Evolutionary conservation across 23 red algal species (phyloP).

Genomic region (Chondrus crispus): DNA sequence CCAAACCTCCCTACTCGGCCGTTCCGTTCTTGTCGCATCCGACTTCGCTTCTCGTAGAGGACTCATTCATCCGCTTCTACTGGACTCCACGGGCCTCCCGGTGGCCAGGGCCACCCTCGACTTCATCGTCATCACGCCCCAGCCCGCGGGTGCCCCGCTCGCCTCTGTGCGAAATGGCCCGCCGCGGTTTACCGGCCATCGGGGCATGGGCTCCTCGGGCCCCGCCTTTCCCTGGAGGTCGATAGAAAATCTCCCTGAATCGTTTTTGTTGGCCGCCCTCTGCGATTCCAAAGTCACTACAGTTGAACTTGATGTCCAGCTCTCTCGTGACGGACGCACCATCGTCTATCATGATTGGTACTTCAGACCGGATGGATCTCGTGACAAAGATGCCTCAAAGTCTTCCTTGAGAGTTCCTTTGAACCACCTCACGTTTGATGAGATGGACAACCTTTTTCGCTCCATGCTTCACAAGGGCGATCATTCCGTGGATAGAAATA

Average conservation of each 20-base stretch:
- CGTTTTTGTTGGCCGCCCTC: conserved; percentile 76
- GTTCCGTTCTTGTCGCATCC: not conserved
- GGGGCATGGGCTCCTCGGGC: conserved; percentile 72
- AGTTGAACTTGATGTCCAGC: conserved; percentile 93
- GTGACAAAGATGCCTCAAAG: conserved; percentile 31
- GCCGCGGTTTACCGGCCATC: conserved; percentile 77
- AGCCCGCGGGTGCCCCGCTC: not conserved
- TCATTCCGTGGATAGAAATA: too few species aligned
- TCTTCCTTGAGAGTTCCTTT: not conserved
- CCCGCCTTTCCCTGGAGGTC: conserved; percentile 28
- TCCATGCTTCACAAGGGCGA: too few species aligned
- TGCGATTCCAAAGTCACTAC: conserved; percentile 28
- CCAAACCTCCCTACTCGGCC: not conserved
- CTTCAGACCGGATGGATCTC: conserved; percentile 14
- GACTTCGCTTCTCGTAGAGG: not conserved
- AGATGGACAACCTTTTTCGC: not conserved
- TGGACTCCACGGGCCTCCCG: not conserved
- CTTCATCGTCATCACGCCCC: not conserved
- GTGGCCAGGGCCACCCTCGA: not conserved
- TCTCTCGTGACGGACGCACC: conserved; percentile 72
- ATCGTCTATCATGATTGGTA: conserved; percentile 90
- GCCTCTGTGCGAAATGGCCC: too few species aligned
- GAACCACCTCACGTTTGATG: conserved; percentile 11
- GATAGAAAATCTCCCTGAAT: conserved; percentile 85
- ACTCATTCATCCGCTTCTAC: not conserved